Evolutionary conservation across 352 stramenopile genomes (phyloP).

Genomic region (Pythium monospermum): DNA sequence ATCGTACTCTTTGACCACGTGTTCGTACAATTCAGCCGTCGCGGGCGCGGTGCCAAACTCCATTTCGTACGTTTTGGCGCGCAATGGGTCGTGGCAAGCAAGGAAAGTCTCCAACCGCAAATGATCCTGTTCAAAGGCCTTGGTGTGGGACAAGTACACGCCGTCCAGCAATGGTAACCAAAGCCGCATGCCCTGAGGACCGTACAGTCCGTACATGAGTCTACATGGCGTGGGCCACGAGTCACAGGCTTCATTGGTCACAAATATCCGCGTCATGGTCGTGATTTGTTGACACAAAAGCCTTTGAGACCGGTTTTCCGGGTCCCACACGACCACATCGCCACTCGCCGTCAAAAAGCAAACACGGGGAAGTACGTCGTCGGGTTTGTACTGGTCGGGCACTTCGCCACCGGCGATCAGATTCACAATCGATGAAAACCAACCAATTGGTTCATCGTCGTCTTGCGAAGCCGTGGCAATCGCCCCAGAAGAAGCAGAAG

Average conservation of each 20-base stretch:
- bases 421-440: constrained; percentile 57
- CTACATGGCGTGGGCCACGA: constrained; percentile 59
- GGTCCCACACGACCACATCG: constrained; percentile 75
- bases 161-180: constrained; percentile 78
- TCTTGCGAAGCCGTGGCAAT: constrained; percentile 33
- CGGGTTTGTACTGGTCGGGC: constrained; percentile 61
- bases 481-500: no score
- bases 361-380: constrained; percentile 67
- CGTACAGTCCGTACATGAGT: constrained; percentile 69
- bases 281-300: constrained; percentile 66
- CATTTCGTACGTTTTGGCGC: constrained; percentile 78
- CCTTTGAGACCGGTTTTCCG: constrained; percentile 59
- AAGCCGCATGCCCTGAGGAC: constrained; percentile 60
- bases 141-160: constrained; percentile 57
- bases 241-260: constrained; percentile 31
- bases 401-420: constrained; percentile 60
- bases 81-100: constrained; percentile 70
- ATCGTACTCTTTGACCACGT: constrained; percentile 70
- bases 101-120: constrained; percentile 59
- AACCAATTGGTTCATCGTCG: constrained; percentile 32
- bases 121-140: constrained; percentile 51
- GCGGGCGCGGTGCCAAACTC: constrained; percentile 64
- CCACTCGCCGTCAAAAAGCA: constrained; percentile 44
- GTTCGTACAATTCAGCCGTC: constrained; percentile 61
- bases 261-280: constrained; percentile 48